A percentile compares a stretch with the other conserved stretches of the same genome.
Conservation (phyloP, 495 filamentous ascomycete species). For the Neurospora sublineolata region DNA sequence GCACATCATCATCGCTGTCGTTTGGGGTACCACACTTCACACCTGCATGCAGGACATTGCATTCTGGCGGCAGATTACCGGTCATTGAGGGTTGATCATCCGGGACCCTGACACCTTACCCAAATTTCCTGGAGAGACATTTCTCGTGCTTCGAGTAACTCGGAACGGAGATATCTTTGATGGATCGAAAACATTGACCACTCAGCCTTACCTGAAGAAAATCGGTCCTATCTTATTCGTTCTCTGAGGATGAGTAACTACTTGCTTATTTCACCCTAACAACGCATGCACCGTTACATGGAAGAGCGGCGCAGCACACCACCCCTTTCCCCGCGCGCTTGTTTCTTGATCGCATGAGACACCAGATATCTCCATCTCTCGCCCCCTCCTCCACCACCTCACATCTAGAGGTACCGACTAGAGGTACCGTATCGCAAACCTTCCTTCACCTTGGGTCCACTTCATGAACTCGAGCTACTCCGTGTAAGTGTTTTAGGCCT, state of each 20-base stretch:
- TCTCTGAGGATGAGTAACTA: not conserved
- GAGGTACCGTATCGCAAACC: too few species aligned
- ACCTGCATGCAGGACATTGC: not conserved
- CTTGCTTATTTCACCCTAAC: not conserved
- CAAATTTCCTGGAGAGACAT: not conserved
- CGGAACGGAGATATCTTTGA: not conserved
- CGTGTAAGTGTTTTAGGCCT: too few species aligned
- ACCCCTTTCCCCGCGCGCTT: not conserved
- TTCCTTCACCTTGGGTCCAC: too few species aligned
- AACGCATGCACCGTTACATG: not conserved
- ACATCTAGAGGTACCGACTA: not conserved
- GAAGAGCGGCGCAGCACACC: not conserved
- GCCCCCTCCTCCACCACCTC: too few species aligned
- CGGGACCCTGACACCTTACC: not conserved
- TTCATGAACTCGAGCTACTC: too few species aligned
- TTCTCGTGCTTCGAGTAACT: not conserved
- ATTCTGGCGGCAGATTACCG: not conserved
- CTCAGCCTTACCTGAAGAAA: not conserved
- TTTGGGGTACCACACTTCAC: not conserved
- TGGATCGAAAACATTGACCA: not conserved
- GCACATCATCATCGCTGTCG: not conserved
- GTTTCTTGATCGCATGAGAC: not conserved
- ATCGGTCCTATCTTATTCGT: not conserved
- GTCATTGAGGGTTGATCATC: not conserved
- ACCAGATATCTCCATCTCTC: not conserved